Evolutionary conservation across 768 basidiomycete genomes (phyloP).

Genomic region (Suillus occidentalis): DNA sequence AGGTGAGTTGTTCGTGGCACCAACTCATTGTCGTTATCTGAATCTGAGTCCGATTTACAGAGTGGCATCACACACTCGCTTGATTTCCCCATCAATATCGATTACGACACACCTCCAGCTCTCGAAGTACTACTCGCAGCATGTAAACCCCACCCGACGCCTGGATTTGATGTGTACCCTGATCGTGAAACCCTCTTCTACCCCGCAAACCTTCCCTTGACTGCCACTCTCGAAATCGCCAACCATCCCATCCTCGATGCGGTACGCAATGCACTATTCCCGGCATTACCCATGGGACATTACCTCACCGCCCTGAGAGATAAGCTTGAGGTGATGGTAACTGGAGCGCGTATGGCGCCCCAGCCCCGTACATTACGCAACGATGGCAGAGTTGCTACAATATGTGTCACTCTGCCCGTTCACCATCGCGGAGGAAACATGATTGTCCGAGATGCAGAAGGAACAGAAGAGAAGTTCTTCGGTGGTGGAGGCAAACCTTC

Average conservation of each 20-base stretch:
- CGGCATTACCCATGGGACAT: conserved; percentile 63
- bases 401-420: conserved; percentile 72
- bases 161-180: conserved; percentile 50
- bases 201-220: conserved; percentile 70
- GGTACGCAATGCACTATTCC: conserved; percentile 70
- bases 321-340: conserved; percentile 65
- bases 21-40: neutral
- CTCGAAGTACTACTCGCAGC: conserved; percentile 77
- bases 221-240: conserved; percentile 74
- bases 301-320: conserved; percentile 69
- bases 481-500: conserved; percentile 61
- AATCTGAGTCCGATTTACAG: conserved; percentile 36
- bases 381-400: conserved; percentile 72
- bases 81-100: conserved; percentile 79
- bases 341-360: conserved; percentile 56
- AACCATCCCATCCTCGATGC: conserved; percentile 84
- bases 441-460: conserved; percentile 55
- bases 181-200: conserved; percentile 71
- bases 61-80: conserved; percentile 78
- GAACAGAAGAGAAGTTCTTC: conserved; percentile 59
- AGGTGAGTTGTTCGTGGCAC: conserved; percentile 44
- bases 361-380: conserved; percentile 54
- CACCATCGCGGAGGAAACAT: conserved; percentile 71
- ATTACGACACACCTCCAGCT: conserved; percentile 72
- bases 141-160: conserved; percentile 63